phyloP scores from a whole-genome alignment of 116 monocot genomes.

The Dioscorea cayenensis region DNA sequence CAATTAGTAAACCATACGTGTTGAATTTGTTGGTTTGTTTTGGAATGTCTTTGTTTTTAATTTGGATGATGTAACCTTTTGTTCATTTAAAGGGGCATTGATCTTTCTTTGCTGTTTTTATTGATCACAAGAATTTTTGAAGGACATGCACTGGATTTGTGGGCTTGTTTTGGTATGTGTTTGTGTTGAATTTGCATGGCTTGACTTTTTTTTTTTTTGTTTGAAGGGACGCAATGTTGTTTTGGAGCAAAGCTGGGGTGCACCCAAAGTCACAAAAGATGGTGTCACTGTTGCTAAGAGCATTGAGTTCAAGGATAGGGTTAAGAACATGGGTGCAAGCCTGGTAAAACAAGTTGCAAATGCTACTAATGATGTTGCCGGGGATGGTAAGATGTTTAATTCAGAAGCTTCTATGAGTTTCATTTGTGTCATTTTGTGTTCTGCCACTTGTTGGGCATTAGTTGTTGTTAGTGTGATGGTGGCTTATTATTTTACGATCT shows the following conservation, averaged over 20 bases:
- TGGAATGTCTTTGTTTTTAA: no score
- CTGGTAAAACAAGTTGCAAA: constrained; percentile 97
- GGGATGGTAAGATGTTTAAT: constrained; percentile 57
- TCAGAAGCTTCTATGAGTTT: background rate
- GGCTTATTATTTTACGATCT: no score
- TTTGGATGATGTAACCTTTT: background rate
- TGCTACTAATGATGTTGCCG: constrained; percentile 98
- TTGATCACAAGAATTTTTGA: no score
- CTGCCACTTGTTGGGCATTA: background rate
- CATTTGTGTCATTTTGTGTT: background rate
- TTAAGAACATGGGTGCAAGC: constrained; percentile 89
- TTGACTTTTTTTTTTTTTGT: background rate
- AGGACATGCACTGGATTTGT: no score
- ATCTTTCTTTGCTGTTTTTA: no score
- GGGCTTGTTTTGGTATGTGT: background rate
- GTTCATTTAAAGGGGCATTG: no score
- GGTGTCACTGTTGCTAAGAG: constrained; percentile 94
- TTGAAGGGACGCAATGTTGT: constrained; percentile 85
- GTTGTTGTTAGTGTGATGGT: no score
- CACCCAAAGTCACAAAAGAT: constrained; percentile 93
- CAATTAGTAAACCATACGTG: background rate
- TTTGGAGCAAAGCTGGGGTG: constrained; percentile 91
- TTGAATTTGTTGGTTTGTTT: background rate
- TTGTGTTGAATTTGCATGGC: no score
- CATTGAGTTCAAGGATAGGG: constrained; percentile 82